phyloP scores from a whole-genome alignment of 1,284 basidiomycete species.

The Meira miltonrushii region DNA sequence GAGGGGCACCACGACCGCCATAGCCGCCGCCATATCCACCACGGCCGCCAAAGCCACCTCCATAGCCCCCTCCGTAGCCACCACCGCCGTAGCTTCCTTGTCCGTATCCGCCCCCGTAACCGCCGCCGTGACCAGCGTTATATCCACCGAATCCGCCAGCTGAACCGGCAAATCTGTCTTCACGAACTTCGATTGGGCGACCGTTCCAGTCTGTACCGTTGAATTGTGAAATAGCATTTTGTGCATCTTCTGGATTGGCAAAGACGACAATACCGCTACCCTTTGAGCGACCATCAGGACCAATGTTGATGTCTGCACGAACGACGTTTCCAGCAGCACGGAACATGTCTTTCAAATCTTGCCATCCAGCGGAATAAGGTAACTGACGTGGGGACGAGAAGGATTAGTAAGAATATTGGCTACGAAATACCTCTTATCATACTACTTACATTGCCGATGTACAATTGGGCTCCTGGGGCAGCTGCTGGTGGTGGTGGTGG shows the following conservation, averaged over 20 bases:
- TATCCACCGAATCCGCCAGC: conserved; percentile 23
- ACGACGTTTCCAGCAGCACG: conserved; percentile 87
- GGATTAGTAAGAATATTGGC: background rate
- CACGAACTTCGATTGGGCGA: conserved; percentile 35
- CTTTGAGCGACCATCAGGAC: conserved; percentile 83
- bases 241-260: conserved; percentile 80
- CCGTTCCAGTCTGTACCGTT: conserved; percentile 44
- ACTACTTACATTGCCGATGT: conserved; percentile 66
- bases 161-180: conserved; percentile 56
- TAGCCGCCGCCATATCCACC: conserved; percentile 60
- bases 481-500: conserved; percentile 16
- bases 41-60: conserved; percentile 57
- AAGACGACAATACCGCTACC: conserved; percentile 83
- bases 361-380: conserved; percentile 93
- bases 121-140: conserved; percentile 55
- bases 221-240: conserved; percentile 63
- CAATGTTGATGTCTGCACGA: conserved; percentile 87
- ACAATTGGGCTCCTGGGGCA: conserved; percentile 65
- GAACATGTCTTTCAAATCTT: conserved; percentile 96
- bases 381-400: conserved; percentile 5
- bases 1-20: conserved; percentile 60
- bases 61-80: conserved; percentile 58
- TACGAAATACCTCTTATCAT: background rate
- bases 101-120: conserved; percentile 55
- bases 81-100: conserved; percentile 61